A percentile compares a stretch with the other conserved stretches of the same genome.
Evolutionary conservation across 192 early-diverging fungal genomes (phyloP).

Genomic region (Mortierella hygrophila): DNA sequence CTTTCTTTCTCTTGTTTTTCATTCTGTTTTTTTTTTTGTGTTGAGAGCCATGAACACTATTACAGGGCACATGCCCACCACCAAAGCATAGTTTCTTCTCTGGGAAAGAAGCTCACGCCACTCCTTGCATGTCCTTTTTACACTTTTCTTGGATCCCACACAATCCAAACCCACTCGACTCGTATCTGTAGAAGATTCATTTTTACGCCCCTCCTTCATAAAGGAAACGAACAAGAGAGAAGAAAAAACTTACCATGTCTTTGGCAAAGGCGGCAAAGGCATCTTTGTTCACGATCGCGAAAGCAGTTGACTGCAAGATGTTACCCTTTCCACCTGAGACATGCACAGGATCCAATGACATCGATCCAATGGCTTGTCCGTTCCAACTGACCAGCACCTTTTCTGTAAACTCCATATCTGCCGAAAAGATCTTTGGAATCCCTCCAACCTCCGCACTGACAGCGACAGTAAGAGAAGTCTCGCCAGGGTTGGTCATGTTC

Average conservation of each 20-base stretch:
- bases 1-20: neutral
- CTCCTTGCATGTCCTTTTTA: neutral
- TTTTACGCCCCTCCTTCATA: neutral
- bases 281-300: constrained; percentile 20
- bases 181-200: neutral
- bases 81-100: neutral
- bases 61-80: neutral
- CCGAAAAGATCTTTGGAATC: constrained; percentile 48
- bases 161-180: neutral
- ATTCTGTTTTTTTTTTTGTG: too few relatives aligned
- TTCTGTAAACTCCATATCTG: constrained; percentile 40
- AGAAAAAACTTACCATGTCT: constrained; percentile 26
- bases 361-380: constrained; percentile 26
- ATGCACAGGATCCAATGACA: constrained; percentile 34
- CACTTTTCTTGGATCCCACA: neutral
- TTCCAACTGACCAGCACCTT: constrained; percentile 34
- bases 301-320: constrained; percentile 25
- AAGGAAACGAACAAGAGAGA: neutral
- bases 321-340: constrained; percentile 40
- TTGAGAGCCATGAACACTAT: constrained; percentile 12
- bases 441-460: constrained; percentile 29
- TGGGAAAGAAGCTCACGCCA: neutral
- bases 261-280: constrained; percentile 36
- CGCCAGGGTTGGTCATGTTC: constrained; percentile 47
- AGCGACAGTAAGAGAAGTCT: constrained; percentile 19